Base-by-base conservation (phyloP, 2,329 filamentous ascomycete species). In the Dothideomycetidae sp. region DNA sequence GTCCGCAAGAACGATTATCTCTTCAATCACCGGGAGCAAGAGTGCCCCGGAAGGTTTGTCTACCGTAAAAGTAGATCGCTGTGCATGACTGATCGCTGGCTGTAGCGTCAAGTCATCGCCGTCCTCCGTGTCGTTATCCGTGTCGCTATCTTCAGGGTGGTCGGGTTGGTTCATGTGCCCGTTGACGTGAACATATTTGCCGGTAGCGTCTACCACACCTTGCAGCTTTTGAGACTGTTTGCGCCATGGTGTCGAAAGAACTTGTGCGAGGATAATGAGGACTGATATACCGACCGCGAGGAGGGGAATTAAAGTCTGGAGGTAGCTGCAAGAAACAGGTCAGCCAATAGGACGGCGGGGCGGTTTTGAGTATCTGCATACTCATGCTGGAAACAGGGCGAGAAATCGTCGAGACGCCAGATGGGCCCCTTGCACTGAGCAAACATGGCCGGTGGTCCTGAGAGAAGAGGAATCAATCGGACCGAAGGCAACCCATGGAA, bases 231-330 rank as follows among this genome's bases (percentile, higher is more conserved):
- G 36, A 29, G 36, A 38, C 17, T 17, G 29, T 32, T 16, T 32
- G 4, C 18, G 29, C 36, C 36, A 38, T 23, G 36, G 36, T 31
- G 29, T 38, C 18, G 36, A 38, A 14, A 74, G 56, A 48, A 69
- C 62, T 52, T 78, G 73, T 48, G 69, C 53, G 13, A 69, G 48
- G 40, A 93, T 70, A 48, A 75, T 67, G 36, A 81, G 54, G 46
- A 86, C 56, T 5, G 90, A 96, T 16, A 80, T 49, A 44, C 61
- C 69, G 57, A 85, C 73, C 41, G 79, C 67, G 43, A 77, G 61
- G 43, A 90, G 64, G 38, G 90, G 90, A 38, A 96, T 68, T 32
- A 93, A 65, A 43, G 82, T 74, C 58, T 82, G 78, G 37, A 93
- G 71, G 57, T 81, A 86, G 57, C 82, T 88, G 55, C 42, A 45